These are phyloP conservation scores for Brassica nigra DNA, from an alignment of 345 rosid species.

Conservation along the genomic window DNA sequence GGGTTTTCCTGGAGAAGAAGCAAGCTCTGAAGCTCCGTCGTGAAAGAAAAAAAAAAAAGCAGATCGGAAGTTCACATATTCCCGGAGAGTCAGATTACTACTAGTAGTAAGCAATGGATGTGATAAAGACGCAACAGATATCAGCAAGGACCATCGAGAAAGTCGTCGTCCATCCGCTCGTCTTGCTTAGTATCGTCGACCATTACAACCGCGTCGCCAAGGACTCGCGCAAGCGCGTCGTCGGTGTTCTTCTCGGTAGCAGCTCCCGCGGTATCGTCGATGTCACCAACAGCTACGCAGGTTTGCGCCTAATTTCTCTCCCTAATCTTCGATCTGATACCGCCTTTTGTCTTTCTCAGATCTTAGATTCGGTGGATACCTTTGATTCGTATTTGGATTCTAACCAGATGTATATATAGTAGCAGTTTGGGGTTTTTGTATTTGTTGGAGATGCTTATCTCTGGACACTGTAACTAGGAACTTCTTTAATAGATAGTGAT, in stretches of 20 bases:
- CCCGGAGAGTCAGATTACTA: neutral
- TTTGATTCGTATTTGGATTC: neutral
- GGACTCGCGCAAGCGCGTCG: conserved; percentile 86
- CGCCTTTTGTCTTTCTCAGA: neutral
- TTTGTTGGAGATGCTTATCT: neutral
- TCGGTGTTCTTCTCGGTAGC: conserved; percentile 75
- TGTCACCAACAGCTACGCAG: conserved; percentile 92
- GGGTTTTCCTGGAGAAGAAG: conserved; percentile 44
- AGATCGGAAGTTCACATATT: conserved; percentile 13
- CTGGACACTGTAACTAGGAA: neutral
- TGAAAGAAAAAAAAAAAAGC: neutral
- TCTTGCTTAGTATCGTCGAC: conserved; percentile 93
- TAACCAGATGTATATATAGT: neutral
- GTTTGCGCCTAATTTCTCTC: conserved; percentile 35
- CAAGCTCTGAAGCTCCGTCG: conserved; percentile 16
- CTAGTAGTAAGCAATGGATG: conserved; percentile 58
- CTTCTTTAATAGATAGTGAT: neutral
- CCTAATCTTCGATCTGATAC: conserved; percentile 1
- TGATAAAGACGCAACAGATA: conserved; percentile 88
- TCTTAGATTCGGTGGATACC: conserved; percentile 19
- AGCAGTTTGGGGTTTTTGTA: neutral
- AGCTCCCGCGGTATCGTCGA: conserved; percentile 85
- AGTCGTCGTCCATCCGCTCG: conserved; percentile 93
- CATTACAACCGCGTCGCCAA: conserved; percentile 93
- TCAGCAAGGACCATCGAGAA: conserved; percentile 84